Percentiles rank a stretch among this genome's conserved stretches.
These are phyloP conservation scores for Metschnikowia noctiluminum DNA, from an alignment of 805 yeast genomes.

Conservation along the genomic window DNA sequence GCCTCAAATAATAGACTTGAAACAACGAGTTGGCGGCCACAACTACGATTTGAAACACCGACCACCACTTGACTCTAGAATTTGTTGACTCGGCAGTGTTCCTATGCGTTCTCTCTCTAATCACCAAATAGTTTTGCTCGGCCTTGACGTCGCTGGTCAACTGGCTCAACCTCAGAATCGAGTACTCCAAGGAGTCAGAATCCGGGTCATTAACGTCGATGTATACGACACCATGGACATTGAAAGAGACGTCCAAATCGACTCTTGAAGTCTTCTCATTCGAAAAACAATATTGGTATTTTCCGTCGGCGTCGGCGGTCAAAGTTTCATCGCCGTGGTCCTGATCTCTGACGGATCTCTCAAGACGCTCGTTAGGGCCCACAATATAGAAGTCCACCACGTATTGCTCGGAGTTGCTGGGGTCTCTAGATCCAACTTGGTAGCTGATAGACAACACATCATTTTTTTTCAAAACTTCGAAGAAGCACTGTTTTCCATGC, in stretches of 20 bases:
- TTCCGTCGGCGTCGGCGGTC: slow-evolving; percentile 65
- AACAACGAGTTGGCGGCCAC: slow-evolving; percentile 84
- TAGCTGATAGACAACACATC: slow-evolving; percentile 85
- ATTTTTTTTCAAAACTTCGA: slow-evolving; percentile 72
- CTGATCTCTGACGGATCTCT: slow-evolving; percentile 48
- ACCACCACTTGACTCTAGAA: slow-evolving; percentile 97
- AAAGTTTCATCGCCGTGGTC: slow-evolving; percentile 81
- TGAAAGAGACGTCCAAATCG: slow-evolving; percentile 91
- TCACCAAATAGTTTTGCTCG: slow-evolving; percentile 89
- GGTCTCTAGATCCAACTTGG: slow-evolving; percentile 91
- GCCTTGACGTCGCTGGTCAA: slow-evolving; percentile 84
- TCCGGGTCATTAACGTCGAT: slow-evolving; percentile 76
- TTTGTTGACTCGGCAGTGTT: slow-evolving; percentile 98
- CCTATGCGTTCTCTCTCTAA: slow-evolving; percentile 96
- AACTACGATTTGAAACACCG: slow-evolving; percentile 81
- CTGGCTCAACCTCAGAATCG: slow-evolving; percentile 71
- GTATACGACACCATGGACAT: slow-evolving; percentile 89
- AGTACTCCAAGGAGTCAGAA: slow-evolving; percentile 76
- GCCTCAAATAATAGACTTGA: slow-evolving; percentile 89
- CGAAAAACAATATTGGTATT: slow-evolving; percentile 84
- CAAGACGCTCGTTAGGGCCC: slow-evolving; percentile 44
- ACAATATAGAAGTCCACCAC: slow-evolving; percentile 57
- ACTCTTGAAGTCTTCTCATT: slow-evolving; percentile 71
- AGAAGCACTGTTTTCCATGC: slow-evolving; percentile 83
- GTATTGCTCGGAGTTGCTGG: slow-evolving; percentile 62